A percentile compares a stretch with the other conserved stretches of the same genome.
These are phyloP conservation scores for Zymoseptoria tritici DNA, from an alignment of 2,329 filamentous ascomycete species.

Conservation along the genomic window DNA sequence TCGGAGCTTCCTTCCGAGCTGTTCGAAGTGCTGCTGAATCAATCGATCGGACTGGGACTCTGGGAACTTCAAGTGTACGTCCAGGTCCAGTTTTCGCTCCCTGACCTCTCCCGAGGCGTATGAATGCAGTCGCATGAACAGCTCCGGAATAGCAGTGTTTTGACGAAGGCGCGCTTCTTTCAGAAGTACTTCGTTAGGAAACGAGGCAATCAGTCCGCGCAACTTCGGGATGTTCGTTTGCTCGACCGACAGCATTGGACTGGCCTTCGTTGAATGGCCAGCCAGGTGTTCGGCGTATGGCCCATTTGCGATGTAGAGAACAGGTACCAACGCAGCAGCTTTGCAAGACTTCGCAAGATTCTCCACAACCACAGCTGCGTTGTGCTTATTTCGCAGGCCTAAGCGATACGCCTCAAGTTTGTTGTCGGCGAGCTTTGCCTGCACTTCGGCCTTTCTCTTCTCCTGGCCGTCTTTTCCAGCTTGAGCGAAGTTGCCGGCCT, in stretches of 20 bases:
- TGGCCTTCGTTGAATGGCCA: slow-evolving; percentile 2
- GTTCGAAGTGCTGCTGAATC: too few relatives aligned
- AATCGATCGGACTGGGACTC: too few relatives aligned
- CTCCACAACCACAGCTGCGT: too few relatives aligned
- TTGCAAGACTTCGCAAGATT: too few relatives aligned
- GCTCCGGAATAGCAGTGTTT: background rate
- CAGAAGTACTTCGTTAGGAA: slow-evolving; percentile 10
- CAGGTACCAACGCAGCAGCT: too few relatives aligned
- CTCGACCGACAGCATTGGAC: slow-evolving; percentile 11
- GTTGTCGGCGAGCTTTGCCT: background rate
- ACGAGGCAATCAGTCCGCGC: background rate
- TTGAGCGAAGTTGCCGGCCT: too few relatives aligned
- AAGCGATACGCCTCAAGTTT: too few relatives aligned
- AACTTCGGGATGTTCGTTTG: slow-evolving; percentile 11
- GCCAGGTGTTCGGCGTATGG: slow-evolving; percentile 11
- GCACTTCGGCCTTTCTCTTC: background rate
- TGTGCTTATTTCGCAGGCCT: too few relatives aligned
- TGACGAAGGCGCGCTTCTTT: slow-evolving; percentile 9
- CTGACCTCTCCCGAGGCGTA: background rate
- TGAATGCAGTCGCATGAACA: slow-evolving; percentile 3
- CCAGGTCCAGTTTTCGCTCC: slow-evolving; percentile 1
- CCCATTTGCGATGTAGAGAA: slow-evolving; percentile 10
- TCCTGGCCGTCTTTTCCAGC: too few relatives aligned
- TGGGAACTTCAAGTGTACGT: background rate
- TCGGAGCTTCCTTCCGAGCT: too few relatives aligned